Conservation (phyloP, 305 asterid genomes). For the Withania somnifera region DNA sequence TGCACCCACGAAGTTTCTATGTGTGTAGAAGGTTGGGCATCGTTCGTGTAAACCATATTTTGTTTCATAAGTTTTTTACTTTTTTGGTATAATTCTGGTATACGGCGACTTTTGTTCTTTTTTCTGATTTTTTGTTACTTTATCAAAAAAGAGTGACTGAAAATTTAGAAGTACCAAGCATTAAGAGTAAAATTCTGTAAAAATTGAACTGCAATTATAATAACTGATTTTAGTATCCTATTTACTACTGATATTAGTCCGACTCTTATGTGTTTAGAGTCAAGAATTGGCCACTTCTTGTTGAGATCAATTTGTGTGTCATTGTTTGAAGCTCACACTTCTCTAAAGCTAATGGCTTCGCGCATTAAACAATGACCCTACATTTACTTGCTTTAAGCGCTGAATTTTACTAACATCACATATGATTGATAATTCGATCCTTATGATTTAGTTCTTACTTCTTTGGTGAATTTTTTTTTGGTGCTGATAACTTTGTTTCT, state of each 20-base stretch:
- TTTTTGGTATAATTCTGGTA: background rate
- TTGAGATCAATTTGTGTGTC: background rate
- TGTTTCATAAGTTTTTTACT: background rate
- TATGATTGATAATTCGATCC: background rate
- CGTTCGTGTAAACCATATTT: background rate
- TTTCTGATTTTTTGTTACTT: background rate
- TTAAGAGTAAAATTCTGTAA: background rate
- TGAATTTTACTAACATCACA: background rate
- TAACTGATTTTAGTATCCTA: background rate
- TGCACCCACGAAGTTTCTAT: no score
- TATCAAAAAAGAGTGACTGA: background rate
- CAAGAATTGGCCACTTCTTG: background rate
- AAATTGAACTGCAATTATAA: background rate
- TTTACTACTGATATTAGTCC: background rate
- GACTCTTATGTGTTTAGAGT: background rate
- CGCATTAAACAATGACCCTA: background rate
- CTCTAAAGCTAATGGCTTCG: background rate
- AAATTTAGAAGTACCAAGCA: background rate
- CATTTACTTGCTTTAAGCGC: background rate
- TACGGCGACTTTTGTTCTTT: background rate
- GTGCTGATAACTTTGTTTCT: constrained; percentile 9
- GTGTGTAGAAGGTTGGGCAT: background rate
- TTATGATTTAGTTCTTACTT: background rate
- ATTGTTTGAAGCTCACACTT: background rate
- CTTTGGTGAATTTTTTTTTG: background rate